Evolutionary conservation across 1,284 basidiomycete genomes (phyloP).

Genomic region (Melampsora larici-populina): DNA sequence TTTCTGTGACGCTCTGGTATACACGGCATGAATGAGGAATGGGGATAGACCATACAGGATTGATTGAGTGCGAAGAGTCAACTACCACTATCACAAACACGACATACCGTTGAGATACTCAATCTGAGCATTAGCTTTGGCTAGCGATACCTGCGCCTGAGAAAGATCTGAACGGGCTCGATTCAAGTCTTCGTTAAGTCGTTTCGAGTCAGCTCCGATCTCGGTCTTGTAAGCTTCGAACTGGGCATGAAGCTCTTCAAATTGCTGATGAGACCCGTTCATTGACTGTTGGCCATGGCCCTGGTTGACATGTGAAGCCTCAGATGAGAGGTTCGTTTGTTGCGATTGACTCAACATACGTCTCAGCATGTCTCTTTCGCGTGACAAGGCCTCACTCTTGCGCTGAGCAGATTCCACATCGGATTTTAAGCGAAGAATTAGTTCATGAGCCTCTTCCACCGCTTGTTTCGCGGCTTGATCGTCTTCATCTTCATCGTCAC

Average conservation of each 20-base stretch:
- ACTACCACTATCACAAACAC: slow-evolving; percentile 1
- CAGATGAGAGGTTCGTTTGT: background rate
- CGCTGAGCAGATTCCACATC: slow-evolving; percentile 70
- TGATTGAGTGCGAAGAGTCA: too few species aligned
- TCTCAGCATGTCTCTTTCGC: slow-evolving; percentile 82
- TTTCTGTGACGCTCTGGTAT: slow-evolving; percentile 65
- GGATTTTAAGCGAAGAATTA: slow-evolving; percentile 72
- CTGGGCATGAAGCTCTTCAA: slow-evolving; percentile 68
- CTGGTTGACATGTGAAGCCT: background rate
- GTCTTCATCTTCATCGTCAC: slow-evolving; percentile 44
- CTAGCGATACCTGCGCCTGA: slow-evolving; percentile 65
- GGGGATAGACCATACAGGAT: slow-evolving; percentile 22
- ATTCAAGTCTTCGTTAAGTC: slow-evolving; percentile 67
- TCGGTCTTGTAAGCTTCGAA: slow-evolving; percentile 75
- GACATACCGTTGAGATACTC: slow-evolving; percentile 57
- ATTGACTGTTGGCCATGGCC: slow-evolving; percentile 40
- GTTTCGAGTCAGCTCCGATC: slow-evolving; percentile 67
- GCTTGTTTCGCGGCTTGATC: slow-evolving; percentile 70
- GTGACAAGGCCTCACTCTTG: slow-evolving; percentile 71
- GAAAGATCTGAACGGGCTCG: slow-evolving; percentile 67
- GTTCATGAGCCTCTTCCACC: slow-evolving; percentile 77
- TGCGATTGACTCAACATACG: slow-evolving; percentile 61
- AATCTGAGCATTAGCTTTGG: slow-evolving; percentile 74
- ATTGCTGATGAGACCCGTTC: slow-evolving; percentile 52
- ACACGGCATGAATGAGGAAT: slow-evolving; percentile 65